phyloP scores from a whole-genome alignment of 139 green algal species.

The Haematococcus lacustris region DNA sequence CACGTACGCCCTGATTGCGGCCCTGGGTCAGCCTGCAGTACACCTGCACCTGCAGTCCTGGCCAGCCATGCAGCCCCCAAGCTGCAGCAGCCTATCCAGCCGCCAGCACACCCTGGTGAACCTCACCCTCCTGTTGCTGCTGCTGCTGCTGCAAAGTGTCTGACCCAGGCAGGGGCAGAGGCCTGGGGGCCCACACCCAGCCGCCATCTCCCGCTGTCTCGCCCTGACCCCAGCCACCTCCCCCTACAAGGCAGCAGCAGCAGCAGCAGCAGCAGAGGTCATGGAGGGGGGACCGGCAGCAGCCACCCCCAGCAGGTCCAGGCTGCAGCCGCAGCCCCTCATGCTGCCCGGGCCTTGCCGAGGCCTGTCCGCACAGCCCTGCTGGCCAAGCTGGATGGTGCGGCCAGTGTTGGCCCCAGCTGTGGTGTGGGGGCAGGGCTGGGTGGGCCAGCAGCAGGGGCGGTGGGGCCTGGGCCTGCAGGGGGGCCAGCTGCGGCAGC shows the following conservation, averaged over 20 bases:
- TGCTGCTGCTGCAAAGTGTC: background rate
- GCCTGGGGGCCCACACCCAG: too few species aligned
- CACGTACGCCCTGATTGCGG: background rate
- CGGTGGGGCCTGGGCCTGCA: background rate
- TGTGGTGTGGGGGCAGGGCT: background rate
- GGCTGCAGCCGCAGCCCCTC: background rate
- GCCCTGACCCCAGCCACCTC: too few species aligned
- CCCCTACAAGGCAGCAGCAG: too few species aligned
- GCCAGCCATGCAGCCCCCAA: background rate
- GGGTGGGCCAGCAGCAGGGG: background rate
- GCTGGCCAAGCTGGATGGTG: background rate
- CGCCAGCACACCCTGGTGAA: background rate
- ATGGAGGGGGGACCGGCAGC: background rate
- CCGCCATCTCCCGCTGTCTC: background rate
- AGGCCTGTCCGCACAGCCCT: background rate
- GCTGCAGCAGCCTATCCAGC: background rate
- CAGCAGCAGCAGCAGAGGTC: background rate
- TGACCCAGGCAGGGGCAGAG: background rate
- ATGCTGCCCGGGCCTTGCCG: background rate
- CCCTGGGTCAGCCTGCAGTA: too few species aligned
- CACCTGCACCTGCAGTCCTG: too few species aligned
- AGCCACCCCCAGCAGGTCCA: background rate
- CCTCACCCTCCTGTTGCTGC: background rate
- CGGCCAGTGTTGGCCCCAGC: background rate
- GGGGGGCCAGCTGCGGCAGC: too few species aligned